Conservation (phyloP, 371 early-diverging fungal species). For the Lichtheimia ornata region DNA sequence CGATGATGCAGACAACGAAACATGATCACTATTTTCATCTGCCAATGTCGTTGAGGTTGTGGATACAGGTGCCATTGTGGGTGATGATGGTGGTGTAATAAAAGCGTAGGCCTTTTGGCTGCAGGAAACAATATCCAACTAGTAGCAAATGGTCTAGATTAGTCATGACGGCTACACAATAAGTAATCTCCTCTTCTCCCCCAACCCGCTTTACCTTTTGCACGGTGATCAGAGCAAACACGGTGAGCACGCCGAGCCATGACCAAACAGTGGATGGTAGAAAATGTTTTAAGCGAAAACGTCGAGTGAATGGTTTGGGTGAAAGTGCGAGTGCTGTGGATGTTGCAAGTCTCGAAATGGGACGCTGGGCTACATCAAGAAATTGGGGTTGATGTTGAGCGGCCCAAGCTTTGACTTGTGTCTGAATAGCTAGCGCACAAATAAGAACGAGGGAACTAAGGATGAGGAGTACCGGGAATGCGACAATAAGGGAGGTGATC, state of each 20-base stretch:
- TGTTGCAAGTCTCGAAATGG: constrained; percentile 9
- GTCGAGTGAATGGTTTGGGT: constrained; percentile 11
- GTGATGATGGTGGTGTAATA: constrained; percentile 2
- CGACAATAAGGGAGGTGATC: constrained; percentile 23
- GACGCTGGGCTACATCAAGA: constrained; percentile 1
- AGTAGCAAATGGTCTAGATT: background rate
- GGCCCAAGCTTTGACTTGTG: constrained; percentile 18
- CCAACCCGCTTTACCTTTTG: constrained; percentile 14
- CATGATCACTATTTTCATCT: background rate
- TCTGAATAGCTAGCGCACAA: constrained; percentile 14
- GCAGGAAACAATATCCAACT: constrained; percentile 4
- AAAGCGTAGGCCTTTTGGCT: constrained; percentile 4
- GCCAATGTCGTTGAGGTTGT: background rate
- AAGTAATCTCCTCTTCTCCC: constrained; percentile 2
- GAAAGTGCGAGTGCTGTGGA: constrained; percentile 13
- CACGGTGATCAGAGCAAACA: constrained; percentile 8
- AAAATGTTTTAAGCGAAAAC: constrained; percentile 1
- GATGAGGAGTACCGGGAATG: constrained; percentile 19
- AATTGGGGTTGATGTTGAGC: constrained; percentile 2
- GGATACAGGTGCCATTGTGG: background rate
- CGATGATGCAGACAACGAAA: background rate
- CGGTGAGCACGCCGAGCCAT: constrained; percentile 9
- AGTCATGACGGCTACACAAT: constrained; percentile 1
- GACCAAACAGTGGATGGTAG: constrained; percentile 4
- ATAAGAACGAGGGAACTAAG: constrained; percentile 22